Evolutionary conservation across 2,329 filamentous ascomycete genomes (phyloP).

Genomic region (Aspergillus persii): DNA sequence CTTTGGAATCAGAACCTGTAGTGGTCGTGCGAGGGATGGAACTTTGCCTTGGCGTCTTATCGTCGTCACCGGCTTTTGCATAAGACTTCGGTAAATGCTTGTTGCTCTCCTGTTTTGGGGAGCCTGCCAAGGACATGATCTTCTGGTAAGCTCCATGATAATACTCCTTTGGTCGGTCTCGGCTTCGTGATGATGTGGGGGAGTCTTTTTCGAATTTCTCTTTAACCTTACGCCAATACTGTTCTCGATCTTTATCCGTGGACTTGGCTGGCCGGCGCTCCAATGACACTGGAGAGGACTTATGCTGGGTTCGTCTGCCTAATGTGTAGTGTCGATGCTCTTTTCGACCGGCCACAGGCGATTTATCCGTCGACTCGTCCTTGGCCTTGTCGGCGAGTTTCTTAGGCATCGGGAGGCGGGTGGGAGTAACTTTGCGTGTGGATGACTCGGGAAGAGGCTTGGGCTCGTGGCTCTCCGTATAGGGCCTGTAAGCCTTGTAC

Average conservation of each 20-base stretch:
- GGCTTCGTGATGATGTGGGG: slow-evolving; percentile 14
- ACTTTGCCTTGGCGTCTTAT: slow-evolving; percentile 18
- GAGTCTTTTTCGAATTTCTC: slow-evolving; percentile 28
- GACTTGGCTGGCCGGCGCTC: slow-evolving; percentile 11
- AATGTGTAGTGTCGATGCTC: not conserved
- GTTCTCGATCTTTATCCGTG: slow-evolving; percentile 25
- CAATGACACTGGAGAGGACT: slow-evolving; percentile 3
- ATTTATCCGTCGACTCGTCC: slow-evolving; percentile 15
- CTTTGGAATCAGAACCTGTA: slow-evolving; percentile 36
- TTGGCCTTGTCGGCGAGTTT: slow-evolving; percentile 17
- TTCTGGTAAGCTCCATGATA: slow-evolving; percentile 21
- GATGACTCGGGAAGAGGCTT: slow-evolving; percentile 10
- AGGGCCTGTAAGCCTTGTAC: not conserved
- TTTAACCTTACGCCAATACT: slow-evolving; percentile 28
- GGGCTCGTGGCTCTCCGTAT: slow-evolving; percentile 9
- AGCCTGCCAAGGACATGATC: slow-evolving; percentile 21
- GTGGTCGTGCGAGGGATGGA: slow-evolving; percentile 38
- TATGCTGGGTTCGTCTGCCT: slow-evolving; percentile 2
- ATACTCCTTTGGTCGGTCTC: slow-evolving; percentile 21
- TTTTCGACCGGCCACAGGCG: slow-evolving; percentile 10
- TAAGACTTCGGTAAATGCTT: slow-evolving; percentile 20
- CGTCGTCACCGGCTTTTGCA: slow-evolving; percentile 4
- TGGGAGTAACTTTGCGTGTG: slow-evolving; percentile 20
- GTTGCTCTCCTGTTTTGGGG: slow-evolving; percentile 18
- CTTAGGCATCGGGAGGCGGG: slow-evolving; percentile 30